Evolutionary conservation across 1,139 yeast genomes (phyloP).

Genomic region (Yamadazyma sp.): DNA sequence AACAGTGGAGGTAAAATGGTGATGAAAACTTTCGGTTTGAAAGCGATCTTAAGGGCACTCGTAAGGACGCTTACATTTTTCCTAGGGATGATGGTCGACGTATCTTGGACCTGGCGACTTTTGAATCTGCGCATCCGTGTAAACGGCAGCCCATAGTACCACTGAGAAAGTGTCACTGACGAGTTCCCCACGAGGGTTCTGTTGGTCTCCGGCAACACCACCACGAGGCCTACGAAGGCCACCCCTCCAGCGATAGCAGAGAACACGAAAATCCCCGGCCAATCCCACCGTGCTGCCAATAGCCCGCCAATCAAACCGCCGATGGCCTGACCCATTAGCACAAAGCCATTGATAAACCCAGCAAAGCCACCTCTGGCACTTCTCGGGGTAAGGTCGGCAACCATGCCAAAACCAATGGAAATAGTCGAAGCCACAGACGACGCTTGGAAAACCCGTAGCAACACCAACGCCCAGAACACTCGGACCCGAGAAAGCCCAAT

Average conservation of each 20-base stretch:
- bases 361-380: constrained; percentile 64
- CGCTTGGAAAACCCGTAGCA: constrained; percentile 62
- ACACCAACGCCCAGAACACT: constrained; percentile 27
- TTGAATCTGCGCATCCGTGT: constrained; percentile 21
- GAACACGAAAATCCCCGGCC: constrained; percentile 81
- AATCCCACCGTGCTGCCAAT: constrained; percentile 56
- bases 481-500: constrained; percentile 25
- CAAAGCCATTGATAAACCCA: constrained; percentile 64
- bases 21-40: constrained; percentile 26
- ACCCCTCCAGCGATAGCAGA: constrained; percentile 59
- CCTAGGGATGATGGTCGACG: constrained; percentile 20
- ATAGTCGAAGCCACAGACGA: constrained; percentile 70
- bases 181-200: constrained; percentile 70
- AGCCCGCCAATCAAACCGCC: constrained; percentile 79
- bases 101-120: constrained; percentile 18
- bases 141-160: constrained; percentile 45
- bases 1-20: constrained; percentile 54
- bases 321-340: constrained; percentile 69
- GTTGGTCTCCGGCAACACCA: constrained; percentile 70
- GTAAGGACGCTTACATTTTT: constrained; percentile 31
- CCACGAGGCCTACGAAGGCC: constrained; percentile 32
- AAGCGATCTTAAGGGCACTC: constrained; percentile 46
- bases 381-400: constrained; percentile 65
- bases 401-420: constrained; percentile 63
- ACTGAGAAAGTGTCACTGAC: constrained; percentile 43